Evolutionary conservation across 78 protist genomes (phyloP), one percentile per base, ranked within the genome.

Genomic region (Dictyostelium purpureum): DNA sequence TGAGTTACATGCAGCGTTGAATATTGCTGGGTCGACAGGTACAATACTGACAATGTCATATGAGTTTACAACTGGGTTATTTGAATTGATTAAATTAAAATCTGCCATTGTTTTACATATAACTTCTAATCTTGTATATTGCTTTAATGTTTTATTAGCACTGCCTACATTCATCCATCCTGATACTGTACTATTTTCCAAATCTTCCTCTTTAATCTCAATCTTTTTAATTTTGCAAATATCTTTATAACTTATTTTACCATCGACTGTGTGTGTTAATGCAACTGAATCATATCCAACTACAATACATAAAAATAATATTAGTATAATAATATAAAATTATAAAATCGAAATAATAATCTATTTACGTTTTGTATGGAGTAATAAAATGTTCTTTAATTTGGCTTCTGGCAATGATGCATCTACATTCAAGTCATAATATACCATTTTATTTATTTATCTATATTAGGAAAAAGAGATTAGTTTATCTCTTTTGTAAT

Each of bases 281-380:
- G 90, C 90, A n/a, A 82, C 90, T 26, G 90, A 33, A 70, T 82
- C 90, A 70, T 82, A 82, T 56, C 90, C 90, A 11, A 69, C 79
- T 82, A 26, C 16, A 3, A 2, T 14, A 12, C 5, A 31, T 24
- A 31, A 28, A 28, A 61, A 59, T n/a, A 28, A 59, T 2, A 2
- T 6, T n/a, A 57, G 11, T 26, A 7, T 28, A 59, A 56, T 7
- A 56, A 56, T 24, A 26, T 49, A 10, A 6, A 52, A 16, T 52
- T 52, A 52, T 52, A 21, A 0, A 21, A 21, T n/a, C 19, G n/a
- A 54, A 54, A 24, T 24, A 24, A 59, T n/a, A 24, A 59, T 28
- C 24, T 4, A 61, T 42, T 33, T 28, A 63, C 71, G 33, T 63
- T 63, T 63, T 6, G 71, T 63, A 14, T 31, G 38, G 33, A 63